Evolutionary conservation across 169 alveolate genomes (phyloP).

Genomic region (Plasmodium knowlesi): DNA sequence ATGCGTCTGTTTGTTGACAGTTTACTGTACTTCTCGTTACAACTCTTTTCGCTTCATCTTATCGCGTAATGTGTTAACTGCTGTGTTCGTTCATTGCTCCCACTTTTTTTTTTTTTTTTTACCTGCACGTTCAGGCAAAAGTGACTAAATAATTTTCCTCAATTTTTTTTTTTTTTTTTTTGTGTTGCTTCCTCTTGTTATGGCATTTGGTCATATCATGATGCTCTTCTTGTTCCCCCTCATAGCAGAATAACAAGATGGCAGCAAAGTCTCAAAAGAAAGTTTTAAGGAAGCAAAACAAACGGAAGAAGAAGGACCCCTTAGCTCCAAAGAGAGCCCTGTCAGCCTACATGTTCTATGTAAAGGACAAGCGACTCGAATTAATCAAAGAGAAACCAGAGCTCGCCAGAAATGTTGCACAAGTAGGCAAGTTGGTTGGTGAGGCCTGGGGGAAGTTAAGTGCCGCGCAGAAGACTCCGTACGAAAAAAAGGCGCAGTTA

Average conservation of each 20-base stretch:
- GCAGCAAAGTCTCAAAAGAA: constrained; percentile 78
- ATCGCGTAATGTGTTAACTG: not conserved
- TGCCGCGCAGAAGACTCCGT: constrained; percentile 90
- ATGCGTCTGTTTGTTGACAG: not conserved
- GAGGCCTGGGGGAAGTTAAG: constrained; percentile 91
- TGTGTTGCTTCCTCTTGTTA: not conserved
- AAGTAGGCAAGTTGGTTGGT: constrained; percentile 92
- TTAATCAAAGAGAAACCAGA: constrained; percentile 88
- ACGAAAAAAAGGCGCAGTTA: constrained; percentile 89
- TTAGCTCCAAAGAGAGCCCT: constrained; percentile 92
- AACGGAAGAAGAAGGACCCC: constrained; percentile 88
- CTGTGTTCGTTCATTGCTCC: not conserved
- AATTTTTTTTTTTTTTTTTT: not conserved
- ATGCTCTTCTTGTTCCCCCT: not conserved
- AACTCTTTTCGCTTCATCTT: not conserved
- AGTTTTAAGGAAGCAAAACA: constrained; percentile 75
- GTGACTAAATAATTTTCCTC: not conserved
- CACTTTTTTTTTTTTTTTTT: not conserved
- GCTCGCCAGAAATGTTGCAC: constrained; percentile 90
- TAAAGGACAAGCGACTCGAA: constrained; percentile 89
- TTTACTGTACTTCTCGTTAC: not conserved
- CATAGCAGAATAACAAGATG: constrained; percentile 69
- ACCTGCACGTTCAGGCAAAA: constrained; percentile 2
- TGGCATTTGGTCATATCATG: not conserved
- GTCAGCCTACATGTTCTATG: constrained; percentile 92